Base-by-base conservation (phyloP, 1,284 basidiomycete species). In the Bjerkandera adusta region DNA sequence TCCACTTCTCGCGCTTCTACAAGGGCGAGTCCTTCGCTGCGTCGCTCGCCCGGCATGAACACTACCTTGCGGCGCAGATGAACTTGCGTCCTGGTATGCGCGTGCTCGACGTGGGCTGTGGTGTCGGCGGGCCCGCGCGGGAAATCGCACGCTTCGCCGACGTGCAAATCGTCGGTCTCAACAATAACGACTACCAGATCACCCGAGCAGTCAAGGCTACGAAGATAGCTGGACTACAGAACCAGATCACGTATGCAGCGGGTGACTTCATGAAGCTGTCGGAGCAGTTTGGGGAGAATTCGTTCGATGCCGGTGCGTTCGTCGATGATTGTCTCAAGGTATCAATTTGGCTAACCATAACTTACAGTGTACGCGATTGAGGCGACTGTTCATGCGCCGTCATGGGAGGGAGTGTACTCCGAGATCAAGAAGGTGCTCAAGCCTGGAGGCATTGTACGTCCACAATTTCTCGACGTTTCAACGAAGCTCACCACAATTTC, bases 1-100 rank as follows among this genome's bases (percentile, higher is more conserved):
- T 98, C 83, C 96, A 98, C 72, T 98, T 99, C 69, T 97, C 91
- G 47, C 91, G 97, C 33, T 98, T 96, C 77, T 94, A 91, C 81
- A 88, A 87, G 68, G 97, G 96, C 53, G 97, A 99, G 69, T 81
- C 83, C 1, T 97, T 98, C 63, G 61, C 72, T 35, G 79, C 79
- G 3, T 81, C 89, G 46, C 78, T 99, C 47, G 95, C 96, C 13
- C 87, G 97, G 44, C 96, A 99, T 65, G 95, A 99, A 73, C 96
- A 99, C 72, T 99, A 96, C 73, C 90, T 99, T 52, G 85, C 94
- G 7, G 72, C 83, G 4, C 80, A 90, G 63, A 93, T 96, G 82
- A 65, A 68, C 41, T 72, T 94, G 55, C 83, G 83, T 49, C 85
- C 91, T 5, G 91, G 92, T 30, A 97, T 97, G 93, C 83, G 87